phyloP scores from a whole-genome alignment of 345 rosid species.

The Salix koriyanagi region DNA sequence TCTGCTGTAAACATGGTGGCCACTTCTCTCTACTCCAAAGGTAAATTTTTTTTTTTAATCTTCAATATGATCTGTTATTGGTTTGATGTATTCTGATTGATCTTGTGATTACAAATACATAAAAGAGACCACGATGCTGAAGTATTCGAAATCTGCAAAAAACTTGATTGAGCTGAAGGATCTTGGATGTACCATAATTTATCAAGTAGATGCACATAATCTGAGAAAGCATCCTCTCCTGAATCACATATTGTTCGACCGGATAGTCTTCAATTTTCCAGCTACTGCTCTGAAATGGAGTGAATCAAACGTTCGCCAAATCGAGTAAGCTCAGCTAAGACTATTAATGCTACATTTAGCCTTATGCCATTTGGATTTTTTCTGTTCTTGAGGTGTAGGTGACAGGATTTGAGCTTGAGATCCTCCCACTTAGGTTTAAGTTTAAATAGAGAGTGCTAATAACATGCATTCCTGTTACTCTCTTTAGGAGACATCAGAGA shows the following conservation, averaged over 20 bases:
- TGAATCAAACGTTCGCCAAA: not conserved
- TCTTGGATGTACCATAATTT: not conserved
- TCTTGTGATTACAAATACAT: too few species aligned
- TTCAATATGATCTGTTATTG: too few species aligned
- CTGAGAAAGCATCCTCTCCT: not conserved
- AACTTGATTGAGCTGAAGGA: not conserved
- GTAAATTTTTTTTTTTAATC: not conserved
- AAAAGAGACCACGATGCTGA: too few species aligned
- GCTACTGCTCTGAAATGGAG: not conserved
- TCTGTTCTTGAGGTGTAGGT: too few species aligned
- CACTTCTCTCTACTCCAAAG: conserved; percentile 10
- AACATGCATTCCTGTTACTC: not conserved
- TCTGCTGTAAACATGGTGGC: conserved; percentile 19
- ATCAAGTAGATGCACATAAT: not conserved
- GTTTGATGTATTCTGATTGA: too few species aligned
- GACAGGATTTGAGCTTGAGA: too few species aligned
- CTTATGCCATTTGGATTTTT: not conserved
- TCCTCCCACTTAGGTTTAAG: too few species aligned
- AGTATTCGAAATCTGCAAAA: not conserved
- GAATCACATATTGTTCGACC: not conserved
- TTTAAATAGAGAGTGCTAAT: too few species aligned
- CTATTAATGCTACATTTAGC: not conserved
- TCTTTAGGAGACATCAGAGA: not conserved
- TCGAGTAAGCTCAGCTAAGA: not conserved
- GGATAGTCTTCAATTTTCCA: not conserved